These are phyloP conservation scores for Rubroboletus satanas DNA, from an alignment of 768 basidiomycete species.

Conservation along the genomic window DNA sequence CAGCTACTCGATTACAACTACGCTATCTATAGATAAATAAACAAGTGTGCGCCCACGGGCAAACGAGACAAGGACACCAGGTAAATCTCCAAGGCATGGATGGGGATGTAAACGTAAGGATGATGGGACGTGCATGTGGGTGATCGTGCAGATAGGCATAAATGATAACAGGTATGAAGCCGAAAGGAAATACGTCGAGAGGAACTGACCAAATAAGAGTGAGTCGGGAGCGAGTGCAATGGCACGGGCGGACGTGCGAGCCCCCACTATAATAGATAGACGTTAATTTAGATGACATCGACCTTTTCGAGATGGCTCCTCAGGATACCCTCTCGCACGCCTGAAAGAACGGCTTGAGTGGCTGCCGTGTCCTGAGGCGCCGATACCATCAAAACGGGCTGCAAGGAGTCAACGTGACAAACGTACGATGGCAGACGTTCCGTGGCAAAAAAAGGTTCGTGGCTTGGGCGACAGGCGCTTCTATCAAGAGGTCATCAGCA, in stretches of 20 bases:
- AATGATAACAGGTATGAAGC: background rate
- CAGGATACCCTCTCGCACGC: conserved; percentile 42
- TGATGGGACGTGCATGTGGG: background rate
- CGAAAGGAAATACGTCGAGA: background rate
- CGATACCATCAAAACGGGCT: background rate
- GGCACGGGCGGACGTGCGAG: background rate
- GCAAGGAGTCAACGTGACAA: background rate
- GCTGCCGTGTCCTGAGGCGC: conserved; percentile 35
- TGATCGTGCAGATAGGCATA: background rate
- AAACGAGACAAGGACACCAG: no score
- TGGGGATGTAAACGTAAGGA: no score
- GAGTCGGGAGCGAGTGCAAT: background rate
- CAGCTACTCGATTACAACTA: background rate
- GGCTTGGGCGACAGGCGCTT: conserved; percentile 53
- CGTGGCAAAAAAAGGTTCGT: conserved; percentile 62
- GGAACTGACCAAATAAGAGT: no score
- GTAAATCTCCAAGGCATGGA: background rate
- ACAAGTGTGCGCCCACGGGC: no score
- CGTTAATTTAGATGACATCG: conserved; percentile 24
- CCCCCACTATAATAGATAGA: background rate
- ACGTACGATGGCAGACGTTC: conserved; percentile 68
- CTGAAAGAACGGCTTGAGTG: conserved; percentile 36
- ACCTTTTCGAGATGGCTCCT: conserved; percentile 30
- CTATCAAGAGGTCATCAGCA: conserved; percentile 29
- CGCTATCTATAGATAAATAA: no score